Percentiles rank a stretch among this genome's conserved stretches.
Evolutionary conservation across 2,329 filamentous ascomycete genomes (phyloP).

Genomic region (Neonectria punicea): DNA sequence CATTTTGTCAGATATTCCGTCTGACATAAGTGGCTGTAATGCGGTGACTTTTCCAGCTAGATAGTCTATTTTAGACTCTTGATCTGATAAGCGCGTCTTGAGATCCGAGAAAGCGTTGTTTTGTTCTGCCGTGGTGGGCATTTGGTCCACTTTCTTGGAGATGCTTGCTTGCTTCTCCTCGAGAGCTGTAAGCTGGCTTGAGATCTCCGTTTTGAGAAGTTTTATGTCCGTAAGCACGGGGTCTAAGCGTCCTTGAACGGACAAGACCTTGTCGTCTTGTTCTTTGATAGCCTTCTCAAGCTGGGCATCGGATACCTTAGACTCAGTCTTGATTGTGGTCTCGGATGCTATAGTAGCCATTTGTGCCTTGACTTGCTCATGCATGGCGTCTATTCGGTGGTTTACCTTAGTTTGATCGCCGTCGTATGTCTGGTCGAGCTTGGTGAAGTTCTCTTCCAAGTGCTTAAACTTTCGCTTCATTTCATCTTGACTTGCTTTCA

Average conservation of each 20-base stretch:
- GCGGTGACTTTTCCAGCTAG: conserved; percentile 5
- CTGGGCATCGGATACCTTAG: not conserved
- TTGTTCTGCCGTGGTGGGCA: not conserved
- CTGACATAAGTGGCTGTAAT: conserved; percentile 14
- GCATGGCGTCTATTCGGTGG: conserved; percentile 6
- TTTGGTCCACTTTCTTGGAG: not conserved
- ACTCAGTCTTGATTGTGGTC: not conserved
- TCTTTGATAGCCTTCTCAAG: not conserved
- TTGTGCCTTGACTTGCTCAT: conserved; percentile 15
- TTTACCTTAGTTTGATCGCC: conserved; percentile 16
- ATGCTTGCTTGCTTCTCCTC: not conserved
- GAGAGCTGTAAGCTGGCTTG: not conserved
- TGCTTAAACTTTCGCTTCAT: conserved; percentile 25
- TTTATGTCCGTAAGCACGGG: not conserved
- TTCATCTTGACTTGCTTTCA: conserved; percentile 26
- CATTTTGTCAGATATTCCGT: conserved; percentile 6
- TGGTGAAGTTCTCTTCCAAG: conserved; percentile 32
- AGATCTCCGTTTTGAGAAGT: not conserved
- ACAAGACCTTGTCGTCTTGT: not conserved
- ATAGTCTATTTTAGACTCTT: conserved; percentile 20
- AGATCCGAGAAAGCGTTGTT: not conserved
- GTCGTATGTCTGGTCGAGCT: conserved; percentile 42
- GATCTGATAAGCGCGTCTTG: conserved; percentile 10
- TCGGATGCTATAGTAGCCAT: not conserved
- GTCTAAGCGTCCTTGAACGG: not conserved